Conservation (phyloP, 2,329 filamentous ascomycete genomes). For the Beauveria sp. region DNA sequence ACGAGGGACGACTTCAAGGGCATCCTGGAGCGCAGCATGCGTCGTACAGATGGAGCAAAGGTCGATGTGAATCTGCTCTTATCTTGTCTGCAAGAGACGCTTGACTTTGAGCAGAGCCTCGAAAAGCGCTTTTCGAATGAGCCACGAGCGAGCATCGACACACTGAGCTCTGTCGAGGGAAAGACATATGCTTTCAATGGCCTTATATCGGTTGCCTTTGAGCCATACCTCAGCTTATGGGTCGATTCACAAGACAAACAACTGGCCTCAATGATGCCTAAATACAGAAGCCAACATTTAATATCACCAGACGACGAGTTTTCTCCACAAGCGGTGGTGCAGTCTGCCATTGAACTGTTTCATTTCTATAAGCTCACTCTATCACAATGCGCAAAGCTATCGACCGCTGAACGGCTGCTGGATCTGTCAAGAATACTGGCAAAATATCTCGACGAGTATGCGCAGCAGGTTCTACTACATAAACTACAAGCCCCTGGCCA, state of each 20-base stretch:
- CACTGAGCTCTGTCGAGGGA: slow-evolving; percentile 68
- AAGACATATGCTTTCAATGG: slow-evolving; percentile 74
- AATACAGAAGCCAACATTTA: slow-evolving; percentile 76
- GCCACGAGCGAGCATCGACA: slow-evolving; percentile 79
- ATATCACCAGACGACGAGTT: slow-evolving; percentile 86
- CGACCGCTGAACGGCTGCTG: slow-evolving; percentile 77
- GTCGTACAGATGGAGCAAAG: slow-evolving; percentile 65
- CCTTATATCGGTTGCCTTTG: slow-evolving; percentile 91
- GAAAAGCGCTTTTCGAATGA: slow-evolving; percentile 74
- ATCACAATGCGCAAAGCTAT: slow-evolving; percentile 92
- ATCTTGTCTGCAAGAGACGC: slow-evolving; percentile 85
- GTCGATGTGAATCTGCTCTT: slow-evolving; percentile 86
- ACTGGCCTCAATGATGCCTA: slow-evolving; percentile 74
- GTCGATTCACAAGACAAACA: slow-evolving; percentile 93
- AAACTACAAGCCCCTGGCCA: slow-evolving; percentile 53
- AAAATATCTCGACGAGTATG: slow-evolving; percentile 92
- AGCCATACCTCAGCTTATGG: slow-evolving; percentile 95
- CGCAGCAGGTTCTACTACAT: slow-evolving; percentile 80
- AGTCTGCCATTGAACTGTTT: slow-evolving; percentile 93
- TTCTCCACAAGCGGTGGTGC: slow-evolving; percentile 78
- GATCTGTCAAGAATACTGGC: slow-evolving; percentile 81
- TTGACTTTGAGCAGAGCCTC: slow-evolving; percentile 91
- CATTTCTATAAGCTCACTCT: slow-evolving; percentile 92
- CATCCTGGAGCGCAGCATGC: slow-evolving; percentile 82
- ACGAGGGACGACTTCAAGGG: slow-evolving; percentile 93